Conservation (phyloP, 768 basidiomycete species). For the Mycena olivaceomarginata region DNA sequence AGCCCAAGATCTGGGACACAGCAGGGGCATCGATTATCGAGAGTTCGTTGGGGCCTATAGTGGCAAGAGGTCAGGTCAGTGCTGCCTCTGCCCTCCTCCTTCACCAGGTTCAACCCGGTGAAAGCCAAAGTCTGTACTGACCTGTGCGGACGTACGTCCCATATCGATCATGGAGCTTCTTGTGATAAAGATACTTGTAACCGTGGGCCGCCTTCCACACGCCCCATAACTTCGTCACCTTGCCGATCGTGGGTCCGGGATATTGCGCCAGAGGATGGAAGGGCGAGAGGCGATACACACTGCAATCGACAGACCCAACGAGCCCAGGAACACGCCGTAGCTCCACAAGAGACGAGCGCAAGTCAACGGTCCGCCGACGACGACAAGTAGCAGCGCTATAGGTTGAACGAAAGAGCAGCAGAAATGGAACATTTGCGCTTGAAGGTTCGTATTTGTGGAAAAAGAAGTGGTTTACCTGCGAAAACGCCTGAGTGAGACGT, state of each 20-base stretch:
- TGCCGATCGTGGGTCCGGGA: constrained; percentile 68
- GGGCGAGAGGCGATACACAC: constrained; percentile 71
- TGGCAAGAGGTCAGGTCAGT: background rate
- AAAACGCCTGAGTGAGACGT: background rate
- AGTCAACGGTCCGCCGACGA: background rate
- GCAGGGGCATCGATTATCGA: constrained; percentile 35
- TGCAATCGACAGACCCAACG: constrained; percentile 55
- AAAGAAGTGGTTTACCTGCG: constrained; percentile 26
- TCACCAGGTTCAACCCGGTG: too few relatives aligned
- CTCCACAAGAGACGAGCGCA: background rate
- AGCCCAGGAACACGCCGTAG: constrained; percentile 50
- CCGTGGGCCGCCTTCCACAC: constrained; percentile 59
- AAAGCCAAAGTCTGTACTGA: constrained; percentile 45
- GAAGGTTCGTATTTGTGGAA: constrained; percentile 35
- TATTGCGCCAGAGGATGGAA: constrained; percentile 71
- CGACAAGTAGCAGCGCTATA: background rate
- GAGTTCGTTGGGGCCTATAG: constrained; percentile 39
- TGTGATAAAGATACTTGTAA: constrained; percentile 65
- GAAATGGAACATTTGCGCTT: constrained; percentile 23
- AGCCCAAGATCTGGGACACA: constrained; percentile 24
- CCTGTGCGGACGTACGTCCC: constrained; percentile 77
- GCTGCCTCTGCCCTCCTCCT: too few relatives aligned
- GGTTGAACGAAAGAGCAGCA: constrained; percentile 12
- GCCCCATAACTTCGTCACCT: constrained; percentile 61
- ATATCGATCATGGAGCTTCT: constrained; percentile 70